Evolutionary conservation across 192 early-diverging fungal genomes (phyloP).

Genomic region (Helicostylum pulchrum): DNA sequence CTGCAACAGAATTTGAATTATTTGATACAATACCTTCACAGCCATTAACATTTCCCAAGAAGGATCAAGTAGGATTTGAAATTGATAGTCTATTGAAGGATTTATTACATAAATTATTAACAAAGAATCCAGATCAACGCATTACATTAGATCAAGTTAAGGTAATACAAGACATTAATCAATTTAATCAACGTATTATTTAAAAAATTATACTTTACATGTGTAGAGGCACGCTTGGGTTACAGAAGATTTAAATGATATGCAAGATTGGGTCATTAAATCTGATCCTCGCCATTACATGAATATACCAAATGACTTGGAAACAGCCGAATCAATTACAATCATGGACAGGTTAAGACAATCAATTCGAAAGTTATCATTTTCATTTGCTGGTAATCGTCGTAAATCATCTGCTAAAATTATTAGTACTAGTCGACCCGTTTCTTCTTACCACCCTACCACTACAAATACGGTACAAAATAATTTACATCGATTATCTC

Average conservation of each 20-base stretch:
- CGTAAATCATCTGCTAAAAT: constrained; percentile 7
- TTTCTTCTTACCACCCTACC: not conserved
- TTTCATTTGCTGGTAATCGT: constrained; percentile 18
- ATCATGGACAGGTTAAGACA: constrained; percentile 41
- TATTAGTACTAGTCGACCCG: too few relatives aligned
- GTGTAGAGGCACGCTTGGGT: constrained; percentile 86
- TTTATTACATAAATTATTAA: constrained; percentile 71
- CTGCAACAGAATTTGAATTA: constrained; percentile 94
- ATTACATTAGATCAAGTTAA: constrained; percentile 90
- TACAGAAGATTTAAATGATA: constrained; percentile 60
- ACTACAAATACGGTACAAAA: not conserved
- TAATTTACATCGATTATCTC: not conserved
- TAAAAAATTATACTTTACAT: not conserved
- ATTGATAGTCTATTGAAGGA: constrained; percentile 66
- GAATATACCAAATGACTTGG: constrained; percentile 68
- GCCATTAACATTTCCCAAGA: constrained; percentile 53
- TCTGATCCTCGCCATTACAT: constrained; percentile 72
- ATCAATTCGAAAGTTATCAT: constrained; percentile 25
- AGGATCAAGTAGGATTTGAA: constrained; percentile 19
- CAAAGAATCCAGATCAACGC: constrained; percentile 86
- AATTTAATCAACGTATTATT: not conserved
- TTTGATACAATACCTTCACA: constrained; percentile 87
- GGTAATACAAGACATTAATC: constrained; percentile 27
- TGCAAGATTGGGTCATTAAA: constrained; percentile 70
- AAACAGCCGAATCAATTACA: constrained; percentile 54